Base-by-base conservation (phyloP, 345 rosid species). In the Carallia pectinifolia region DNA sequence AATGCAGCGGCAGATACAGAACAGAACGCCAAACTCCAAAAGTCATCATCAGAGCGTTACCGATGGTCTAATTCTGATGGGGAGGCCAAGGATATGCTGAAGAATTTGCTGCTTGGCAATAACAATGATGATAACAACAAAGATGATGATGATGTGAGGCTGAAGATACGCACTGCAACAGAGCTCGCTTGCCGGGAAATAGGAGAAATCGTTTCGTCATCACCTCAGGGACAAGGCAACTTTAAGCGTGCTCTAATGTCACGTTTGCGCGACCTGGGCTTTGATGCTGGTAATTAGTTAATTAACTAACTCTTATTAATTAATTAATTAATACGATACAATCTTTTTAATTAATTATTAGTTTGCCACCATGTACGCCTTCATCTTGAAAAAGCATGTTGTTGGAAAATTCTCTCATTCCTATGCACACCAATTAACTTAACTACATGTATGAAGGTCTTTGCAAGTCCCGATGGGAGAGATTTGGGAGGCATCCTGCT, bases 391-490 rank as follows among this genome's bases (percentile, higher is more conserved):
- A 16, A 23, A 23, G 23, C 23, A 36, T 4, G 36, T 13, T 7
- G 0, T 16, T 15, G 9, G 9, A 6, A n/a, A 31, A 27, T 64
- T 50, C n/a, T 67, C 34, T 31, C 17, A 17, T 59, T 29, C 19
- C 2, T 13, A 7, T 13, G 50, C 16, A 5, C 0, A 19, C 6
- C 18, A n/a, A 30, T 1, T 29, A 39, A 39, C 44, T 36, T n/a
- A 33, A 33, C 34, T 33, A 33, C 4, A 33, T 33, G 34, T 1
- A 33, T 4, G 34, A 33, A 91, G 97, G 98, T 47, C 85, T 95
- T 1, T 94, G 97, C 97, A 88, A 91, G 66, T 85, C 93, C 1
- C 75, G 77, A 47, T 94, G 97, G 98, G 95, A 87, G 77, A 91
- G 70, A 77, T 71, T 76, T 18, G 88, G 77, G 18, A 73, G 79